Evolutionary conservation across 768 basidiomycete species (phyloP), one percentile per base, ranked within the genome.

Genomic region (Tylopilus cervinicoccineus): DNA sequence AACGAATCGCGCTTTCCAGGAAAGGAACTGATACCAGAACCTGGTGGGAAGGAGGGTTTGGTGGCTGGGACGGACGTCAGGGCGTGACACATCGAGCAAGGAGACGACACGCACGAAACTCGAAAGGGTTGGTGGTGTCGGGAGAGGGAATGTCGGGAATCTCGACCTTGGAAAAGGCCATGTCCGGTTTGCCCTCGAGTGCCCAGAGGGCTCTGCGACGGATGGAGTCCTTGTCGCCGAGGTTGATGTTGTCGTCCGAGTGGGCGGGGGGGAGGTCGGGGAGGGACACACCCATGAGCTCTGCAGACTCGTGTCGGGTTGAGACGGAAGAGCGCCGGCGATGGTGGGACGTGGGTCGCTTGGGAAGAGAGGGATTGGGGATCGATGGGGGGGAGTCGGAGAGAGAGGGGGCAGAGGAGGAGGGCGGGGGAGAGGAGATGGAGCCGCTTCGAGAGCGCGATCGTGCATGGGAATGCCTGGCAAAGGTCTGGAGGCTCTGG

Each of bases 241-340:
- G 58, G 54, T 80, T 83, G 58, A 86, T 70, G 57, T 81, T 81
- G 62, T 86, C 83, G 27, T 89, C 84, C 2, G 81, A 74, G 23
- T 72, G 70, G 2, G 80, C 77, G 9, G 76, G 58, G 6, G 82
- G 80, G 22, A 89, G 75, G 51, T 83, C 80, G 12, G 86, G 82
- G 32, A 88, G 70, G 20, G 84, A 69, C 12, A 89, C 78, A 23
- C 90, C 89, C 88, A 95, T 93, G 61, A 95, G 72, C 59, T 94
- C 93, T 16, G 90, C 86, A 17, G 90, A 93, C 71, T 95, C 93
- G 55, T 77, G 79, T 52, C 91, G 84, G 33, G 92, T 94, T 10
- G 93, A 91, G 23, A 95, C 89, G 22, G 88, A 91, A 1, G 91
- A 92, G 34, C 81, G 80, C 40, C 93, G 88, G 13, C 81, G 77